Base-by-base conservation (phyloP, 202 grass and related monocot genomes). In the Tripidium arundinaceum region DNA sequence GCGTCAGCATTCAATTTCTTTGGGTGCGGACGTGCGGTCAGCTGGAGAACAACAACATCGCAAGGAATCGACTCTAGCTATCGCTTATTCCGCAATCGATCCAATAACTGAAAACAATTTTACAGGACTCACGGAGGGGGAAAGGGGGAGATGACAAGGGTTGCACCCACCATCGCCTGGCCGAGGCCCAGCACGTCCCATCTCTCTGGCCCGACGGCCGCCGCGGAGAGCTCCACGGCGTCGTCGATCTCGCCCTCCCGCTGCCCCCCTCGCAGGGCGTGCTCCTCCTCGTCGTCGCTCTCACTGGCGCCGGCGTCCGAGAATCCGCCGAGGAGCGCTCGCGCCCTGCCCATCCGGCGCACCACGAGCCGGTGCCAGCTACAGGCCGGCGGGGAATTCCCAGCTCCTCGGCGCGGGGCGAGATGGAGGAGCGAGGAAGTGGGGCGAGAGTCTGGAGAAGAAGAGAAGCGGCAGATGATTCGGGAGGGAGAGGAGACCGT, bases 141-240 rank as follows among this genome's bases (percentile, higher is more conserved):
- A 4, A 4, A 33, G 81, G 21, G 54, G 7, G 11, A 68, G 9
- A 64, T 49, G 0, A 39, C 10, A 27, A 61, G 57, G 27, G 31
- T 39, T 36, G 38, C 18, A 31, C 75, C 29, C 87, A 94, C 95
- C 95, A 98, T 98, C 68, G 95, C 90, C 75, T 98, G 95, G 10
- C 92, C 92, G 22, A 98, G 92, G 69, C 95, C 95, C 15, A 98
- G 79, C 39, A 98, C 88, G 62, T 94, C 95, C 95, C 92, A 98
- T 65, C 89, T 88, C 79, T 98, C 83, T 6, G 89, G 86, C 4
- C 65, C 83, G 11, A 75, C 50, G 65, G 89, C 8, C 27, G 42
- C 69, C 26, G 68, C 24, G 33, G 83, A 60, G 69, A 81, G 58
- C 41, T 74, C 84, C 24, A 52, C 57, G 69, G 62, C 69, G 40